Base-by-base conservation (phyloP, 1,284 basidiomycete species). In the Cryptococcus deneoformans region DNA sequence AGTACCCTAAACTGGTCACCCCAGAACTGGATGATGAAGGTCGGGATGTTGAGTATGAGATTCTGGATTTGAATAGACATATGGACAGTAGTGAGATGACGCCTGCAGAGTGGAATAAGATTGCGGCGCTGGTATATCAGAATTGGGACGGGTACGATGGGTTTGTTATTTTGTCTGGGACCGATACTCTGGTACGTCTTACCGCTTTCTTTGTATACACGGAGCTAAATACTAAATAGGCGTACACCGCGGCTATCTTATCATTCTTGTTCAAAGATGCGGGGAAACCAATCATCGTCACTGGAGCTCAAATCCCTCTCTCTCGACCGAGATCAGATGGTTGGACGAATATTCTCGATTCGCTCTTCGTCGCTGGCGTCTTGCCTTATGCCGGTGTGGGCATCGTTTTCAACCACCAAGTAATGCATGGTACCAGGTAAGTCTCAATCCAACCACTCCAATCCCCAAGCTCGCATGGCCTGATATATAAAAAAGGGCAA, bases 41-140 rank as follows among this genome's bases (percentile, higher is more conserved):
- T 9, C 59, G 53, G 36, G 54, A 51, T 34, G 74, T 76, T 10
- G 57, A 60, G 43, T 76, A 74, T 59, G 74, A 76, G 62, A 76
- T 76, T 36, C 54, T 75, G 52, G 74, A 75, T 60, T 54, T 76
- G 53, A 72, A 73, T 57, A 68, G 67, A 56, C 72, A 75, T 63
- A 70, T 75, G 69, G 74, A 76, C 56, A 68, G 65, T 50, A 65
- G 62, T 47, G 74, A 76, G 60, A 76, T 75, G 74, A 75, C 73
- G 2, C 73, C 74, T 8, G 60, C 57, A 76, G 74, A 76, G 54
- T 76, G 73, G 72, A 76, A 76, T 58, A 70, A 54, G 12, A 75
- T 76, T 50, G 74, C 74, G 14, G 36, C 48, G 46, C 61, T 75
- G 4, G 60, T 76, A n/a, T 60, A 68, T 47, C 65, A 71, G 51